A percentile compares a stretch with the other conserved stretches of the same genome.
phyloP scores from a whole-genome alignment of 176 grass and related monocot species.

The Calamus simplicifolius region DNA sequence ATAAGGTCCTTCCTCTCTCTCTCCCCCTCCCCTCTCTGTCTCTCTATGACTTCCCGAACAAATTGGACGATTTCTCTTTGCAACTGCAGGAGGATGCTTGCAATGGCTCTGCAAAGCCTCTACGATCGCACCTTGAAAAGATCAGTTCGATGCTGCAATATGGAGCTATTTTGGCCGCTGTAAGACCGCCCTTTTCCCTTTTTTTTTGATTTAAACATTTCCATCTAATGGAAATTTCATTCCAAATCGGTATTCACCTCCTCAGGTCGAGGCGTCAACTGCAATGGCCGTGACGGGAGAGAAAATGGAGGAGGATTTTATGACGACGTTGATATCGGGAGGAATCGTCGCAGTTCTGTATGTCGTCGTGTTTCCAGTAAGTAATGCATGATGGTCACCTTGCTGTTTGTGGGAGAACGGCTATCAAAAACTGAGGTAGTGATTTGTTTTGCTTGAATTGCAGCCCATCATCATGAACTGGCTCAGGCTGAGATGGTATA shows the following conservation, averaged over 20 bases:
- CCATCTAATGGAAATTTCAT: not conserved
- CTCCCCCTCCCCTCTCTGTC: too few relatives aligned
- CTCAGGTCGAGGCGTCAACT: constrained; percentile 49
- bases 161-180: constrained; percentile 52
- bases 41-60: not conserved
- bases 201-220: not conserved
- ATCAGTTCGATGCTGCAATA: constrained; percentile 39
- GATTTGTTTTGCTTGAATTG: constrained; percentile 16
- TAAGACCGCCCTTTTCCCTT: constrained; percentile 18
- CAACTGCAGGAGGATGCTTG: constrained; percentile 14
- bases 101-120: not conserved
- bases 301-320: constrained; percentile 54
- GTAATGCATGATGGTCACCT: not conserved
- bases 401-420: not conserved
- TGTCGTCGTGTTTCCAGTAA: constrained; percentile 59
- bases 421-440: not conserved
- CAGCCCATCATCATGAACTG: constrained; percentile 88
- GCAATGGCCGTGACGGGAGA: constrained; percentile 78
- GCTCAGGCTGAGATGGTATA: constrained; percentile 83
- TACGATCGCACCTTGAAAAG: constrained; percentile 36
- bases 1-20: constrained; percentile 25
- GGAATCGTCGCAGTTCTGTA: constrained; percentile 54
- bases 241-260: not conserved
- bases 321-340: constrained; percentile 43
- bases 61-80: constrained; percentile 3